Evolutionary conservation across 495 filamentous ascomycete genomes (phyloP), one percentile per base, ranked within the genome.

Genomic region (Talaromyces thailandensis): DNA sequence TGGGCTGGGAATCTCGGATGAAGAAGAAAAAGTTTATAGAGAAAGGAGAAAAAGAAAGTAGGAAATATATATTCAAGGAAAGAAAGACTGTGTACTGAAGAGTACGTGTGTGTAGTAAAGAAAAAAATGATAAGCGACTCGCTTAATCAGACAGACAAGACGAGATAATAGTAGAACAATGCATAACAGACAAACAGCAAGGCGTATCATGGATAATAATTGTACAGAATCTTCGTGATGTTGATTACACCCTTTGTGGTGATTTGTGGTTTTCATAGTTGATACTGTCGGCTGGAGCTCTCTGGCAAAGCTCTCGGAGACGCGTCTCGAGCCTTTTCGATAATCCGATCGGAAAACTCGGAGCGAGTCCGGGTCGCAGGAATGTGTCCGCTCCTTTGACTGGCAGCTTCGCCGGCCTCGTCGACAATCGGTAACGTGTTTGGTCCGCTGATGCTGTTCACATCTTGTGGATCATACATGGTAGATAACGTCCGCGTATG

Each of bases 341-440:
- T 16, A 11, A 25, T n/a, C 3, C 14, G 21, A 11, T 24, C 57
- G 8, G 57, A 24, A 12, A 45, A 21, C 18, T 59, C 57, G 7
- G 29, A 18, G 5, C 21, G 57, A 57, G 23, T 32, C 11, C 28
- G 35, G 9, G 16, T 28, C 6, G 24, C 8, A 14, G 37, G 59
- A 52, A 25, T 61, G 26, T 40, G 59, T 6, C 26, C 40, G n/a
- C 59, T 61, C 45, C 50, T 61, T 25, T 61, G 59, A 61, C 89
- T 93, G 4, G 82, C 84, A 18, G 84, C 88, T 73, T 97, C 94
- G 12, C 86, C 89, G 26, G 87, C 88, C 76, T 98, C 94, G 61
- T 96, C 92, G 7, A 98, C 91, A 56, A 97, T 88, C 1, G 94
- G 94, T n/a, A 98, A 74, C 25, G 90, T 87, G n/a, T 72, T 75